Base-by-base conservation (phyloP, 345 rosid species). In the Toxicodendron radicans region DNA sequence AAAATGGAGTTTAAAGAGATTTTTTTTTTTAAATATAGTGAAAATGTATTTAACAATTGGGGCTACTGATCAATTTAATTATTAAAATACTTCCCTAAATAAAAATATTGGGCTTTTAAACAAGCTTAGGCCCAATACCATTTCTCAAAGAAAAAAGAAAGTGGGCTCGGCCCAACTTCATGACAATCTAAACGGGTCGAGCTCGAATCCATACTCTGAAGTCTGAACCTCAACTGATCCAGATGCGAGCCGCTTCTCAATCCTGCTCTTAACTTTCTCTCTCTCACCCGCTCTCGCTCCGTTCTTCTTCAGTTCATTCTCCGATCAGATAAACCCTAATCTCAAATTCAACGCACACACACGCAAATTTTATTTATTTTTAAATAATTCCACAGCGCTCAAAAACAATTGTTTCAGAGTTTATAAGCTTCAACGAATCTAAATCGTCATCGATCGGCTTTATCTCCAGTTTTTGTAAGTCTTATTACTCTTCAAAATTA, bases 291-390 rank as follows among this genome's bases (percentile, higher is more conserved):
- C 13, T 62, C 46, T 33, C 5, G 17, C 46, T 62, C 43, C 13
- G n/a, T 13, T 66, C 14, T 14, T 49, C n/a, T 6, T 13, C 64
- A 32, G 20, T 69, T 64, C 64, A 64, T 56, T 70, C 53, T 45
- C 71, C 78, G 78, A 69, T 70, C 72, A 70, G 58, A 71, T 74
- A 70, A 70, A 41, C 62, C 78, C 43, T 45, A 69, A 63, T 52
- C 7, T 45, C 51, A 59, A 16, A 13, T 1, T 24, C 35, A 58
- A 11, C 11, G 24, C 62, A 5, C 7, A 10, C 33, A 5, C 6
- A 23, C 5, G 16, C 5, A 35, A 49, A 13, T 7, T 49, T 7
- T 49, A 13, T 49, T 11, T 1, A 49, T 49, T 49, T 49, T 11
- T 1, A 49, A 49, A 13, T 13, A 49, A 49, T 49, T 49, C 38